These are phyloP conservation scores for Dothideomycetidae sp. DNA, from an alignment of 2,329 filamentous ascomycete genomes.

Conservation along the genomic window DNA sequence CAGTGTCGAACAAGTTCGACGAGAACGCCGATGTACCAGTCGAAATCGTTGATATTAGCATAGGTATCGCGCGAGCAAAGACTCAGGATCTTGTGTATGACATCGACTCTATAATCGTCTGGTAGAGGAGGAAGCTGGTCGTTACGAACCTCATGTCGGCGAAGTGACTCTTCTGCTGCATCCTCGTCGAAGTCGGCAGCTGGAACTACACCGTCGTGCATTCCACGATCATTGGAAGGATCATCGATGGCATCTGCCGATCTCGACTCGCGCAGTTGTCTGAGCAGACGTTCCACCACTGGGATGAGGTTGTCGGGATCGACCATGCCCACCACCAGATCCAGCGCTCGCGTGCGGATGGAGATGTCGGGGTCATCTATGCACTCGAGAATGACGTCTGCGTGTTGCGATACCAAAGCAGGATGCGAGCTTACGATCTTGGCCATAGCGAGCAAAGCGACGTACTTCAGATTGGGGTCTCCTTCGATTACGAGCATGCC, in stretches of 20 bases:
- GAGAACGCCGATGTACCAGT: conserved; percentile 91
- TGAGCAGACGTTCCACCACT: conserved; percentile 75
- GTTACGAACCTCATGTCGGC: conserved; percentile 35
- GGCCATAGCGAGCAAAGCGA: conserved; percentile 87
- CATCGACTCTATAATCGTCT: conserved; percentile 70
- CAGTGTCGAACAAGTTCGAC: conserved; percentile 65
- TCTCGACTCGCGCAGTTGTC: conserved; percentile 59
- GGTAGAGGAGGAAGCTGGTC: conserved; percentile 50
- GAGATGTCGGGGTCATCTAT: conserved; percentile 93
- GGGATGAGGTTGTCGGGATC: conserved; percentile 69
- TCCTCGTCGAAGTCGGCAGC: conserved; percentile 44
- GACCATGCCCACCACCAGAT: conserved; percentile 88
- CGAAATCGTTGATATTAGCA: conserved; percentile 72
- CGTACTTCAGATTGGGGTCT: conserved; percentile 94
- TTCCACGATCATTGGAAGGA: conserved; percentile 32
- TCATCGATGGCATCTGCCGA: conserved; percentile 36
- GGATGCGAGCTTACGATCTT: conserved; percentile 85
- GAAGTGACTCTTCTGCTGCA: conserved; percentile 41
- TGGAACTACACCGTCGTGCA: conserved; percentile 30
- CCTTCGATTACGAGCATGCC: conserved; percentile 90
- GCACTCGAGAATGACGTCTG: conserved; percentile 92
- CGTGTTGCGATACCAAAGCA: conserved; percentile 75
- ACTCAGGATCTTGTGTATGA: conserved; percentile 66
- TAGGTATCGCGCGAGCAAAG: conserved; percentile 91
- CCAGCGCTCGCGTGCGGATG: conserved; percentile 81